Evolutionary conservation across 2,329 filamentous ascomycete genomes (phyloP).

Genomic region (Grosmannia penicillata): DNA sequence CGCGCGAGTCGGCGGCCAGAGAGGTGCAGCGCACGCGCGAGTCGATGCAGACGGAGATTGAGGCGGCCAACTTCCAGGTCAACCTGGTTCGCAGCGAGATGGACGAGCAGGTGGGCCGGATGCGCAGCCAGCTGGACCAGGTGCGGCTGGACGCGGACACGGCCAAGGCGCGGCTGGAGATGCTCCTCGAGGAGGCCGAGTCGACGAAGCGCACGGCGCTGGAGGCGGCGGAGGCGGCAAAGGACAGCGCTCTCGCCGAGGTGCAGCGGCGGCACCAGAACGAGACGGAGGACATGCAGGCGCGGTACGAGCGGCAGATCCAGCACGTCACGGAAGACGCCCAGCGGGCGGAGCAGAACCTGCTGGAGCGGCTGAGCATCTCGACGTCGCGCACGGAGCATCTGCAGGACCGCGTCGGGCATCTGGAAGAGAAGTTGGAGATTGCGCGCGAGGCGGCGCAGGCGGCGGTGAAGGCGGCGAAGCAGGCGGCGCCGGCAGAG

Average conservation of each 20-base stretch:
- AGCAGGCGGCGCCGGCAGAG: constrained; percentile 15
- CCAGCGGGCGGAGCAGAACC: constrained; percentile 62
- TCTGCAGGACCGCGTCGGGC: constrained; percentile 68
- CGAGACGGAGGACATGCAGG: constrained; percentile 58
- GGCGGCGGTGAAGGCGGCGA: constrained; percentile 65
- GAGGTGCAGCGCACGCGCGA: constrained; percentile 72
- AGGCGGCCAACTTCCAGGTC: constrained; percentile 71
- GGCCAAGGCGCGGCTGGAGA: constrained; percentile 64
- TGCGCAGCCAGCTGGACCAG: constrained; percentile 63
- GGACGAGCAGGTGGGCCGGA: constrained; percentile 60
- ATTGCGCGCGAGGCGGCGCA: constrained; percentile 78
- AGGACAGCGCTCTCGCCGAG: constrained; percentile 32
- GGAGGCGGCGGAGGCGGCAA: constrained; percentile 12
- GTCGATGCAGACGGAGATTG: constrained; percentile 67
- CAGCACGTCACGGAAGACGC: constrained; percentile 67
- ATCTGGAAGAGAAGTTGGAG: constrained; percentile 82
- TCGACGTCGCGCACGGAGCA: constrained; percentile 75
- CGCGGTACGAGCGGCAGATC: constrained; percentile 60
- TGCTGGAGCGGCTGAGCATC: constrained; percentile 67
- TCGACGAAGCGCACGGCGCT: constrained; percentile 34
- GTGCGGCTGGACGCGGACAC: constrained; percentile 68
- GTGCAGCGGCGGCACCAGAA: constrained; percentile 46
- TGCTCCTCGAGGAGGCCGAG: constrained; percentile 69
- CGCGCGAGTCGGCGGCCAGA: constrained; percentile 60
- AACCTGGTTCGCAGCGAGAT: constrained; percentile 70